A percentile compares a stretch with the other conserved stretches of the same genome.
These are phyloP conservation scores for Coprinellus aureogranulatus DNA, from an alignment of 768 basidiomycete species.

Conservation along the genomic window DNA sequence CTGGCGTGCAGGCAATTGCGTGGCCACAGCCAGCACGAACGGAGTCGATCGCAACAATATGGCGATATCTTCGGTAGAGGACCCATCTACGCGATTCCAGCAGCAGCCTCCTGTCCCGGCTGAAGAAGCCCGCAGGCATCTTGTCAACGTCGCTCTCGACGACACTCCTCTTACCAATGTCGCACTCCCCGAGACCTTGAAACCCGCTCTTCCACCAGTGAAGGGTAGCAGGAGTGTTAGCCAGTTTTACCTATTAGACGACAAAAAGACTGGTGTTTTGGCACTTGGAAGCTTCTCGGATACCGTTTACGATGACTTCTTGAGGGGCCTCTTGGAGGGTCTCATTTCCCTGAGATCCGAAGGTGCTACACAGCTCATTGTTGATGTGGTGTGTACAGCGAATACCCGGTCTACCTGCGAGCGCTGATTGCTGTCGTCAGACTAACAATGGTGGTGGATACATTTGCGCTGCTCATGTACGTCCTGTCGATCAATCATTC, in stretches of 20 bases:
- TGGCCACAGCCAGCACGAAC: constrained; percentile 49
- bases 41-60: constrained; percentile 34
- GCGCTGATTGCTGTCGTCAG: constrained; percentile 19
- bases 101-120: constrained; percentile 37
- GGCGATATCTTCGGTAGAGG: constrained; percentile 8
- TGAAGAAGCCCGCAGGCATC: constrained; percentile 31
- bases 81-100: constrained; percentile 36
- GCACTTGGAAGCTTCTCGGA: constrained; percentile 61
- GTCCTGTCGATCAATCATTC: constrained; percentile 16
- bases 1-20: constrained; percentile 54
- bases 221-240: constrained; percentile 48
- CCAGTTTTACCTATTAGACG: constrained; percentile 53
- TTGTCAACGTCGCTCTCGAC: constrained; percentile 51
- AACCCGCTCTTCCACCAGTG: constrained; percentile 37
- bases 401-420: neutral
- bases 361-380: constrained; percentile 55
- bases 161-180: constrained; percentile 43
- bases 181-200: constrained; percentile 36
- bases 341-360: constrained; percentile 46
- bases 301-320: constrained; percentile 37
- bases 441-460: constrained; percentile 55
- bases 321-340: constrained; percentile 45
- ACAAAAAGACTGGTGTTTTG: constrained; percentile 55
- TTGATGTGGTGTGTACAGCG: constrained; percentile 51
- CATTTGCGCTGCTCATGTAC: constrained; percentile 59